These are phyloP conservation scores for Sugiyamaella japonica DNA, from an alignment of 1,139 yeast genomes.

Conservation along the genomic window DNA sequence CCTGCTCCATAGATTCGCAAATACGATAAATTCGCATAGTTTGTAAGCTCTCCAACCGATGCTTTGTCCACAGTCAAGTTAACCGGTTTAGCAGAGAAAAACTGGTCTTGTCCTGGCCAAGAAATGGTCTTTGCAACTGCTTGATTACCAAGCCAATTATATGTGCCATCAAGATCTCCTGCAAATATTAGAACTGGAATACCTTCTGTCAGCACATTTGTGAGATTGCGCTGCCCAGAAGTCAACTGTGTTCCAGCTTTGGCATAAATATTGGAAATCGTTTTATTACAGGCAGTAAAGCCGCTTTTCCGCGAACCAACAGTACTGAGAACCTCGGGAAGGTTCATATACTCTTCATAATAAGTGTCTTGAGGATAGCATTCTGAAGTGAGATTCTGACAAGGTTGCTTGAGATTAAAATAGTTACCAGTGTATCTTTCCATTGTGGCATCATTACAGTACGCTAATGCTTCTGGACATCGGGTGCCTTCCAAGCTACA, in stretches of 20 bases:
- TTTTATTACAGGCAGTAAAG: constrained; percentile 61
- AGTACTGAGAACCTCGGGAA: constrained; percentile 67
- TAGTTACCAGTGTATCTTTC: constrained; percentile 73
- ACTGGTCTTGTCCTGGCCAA: constrained; percentile 52
- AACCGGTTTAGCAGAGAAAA: constrained; percentile 39
- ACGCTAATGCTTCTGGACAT: constrained; percentile 59
- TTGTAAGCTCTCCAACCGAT: constrained; percentile 65
- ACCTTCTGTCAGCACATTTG: constrained; percentile 64
- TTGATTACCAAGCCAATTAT: constrained; percentile 87
- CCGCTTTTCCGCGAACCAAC: constrained; percentile 72
- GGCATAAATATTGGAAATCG: constrained; percentile 64
- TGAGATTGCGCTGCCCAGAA: constrained; percentile 62
- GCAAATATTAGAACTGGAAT: constrained; percentile 76
- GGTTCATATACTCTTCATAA: constrained; percentile 69
- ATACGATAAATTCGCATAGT: constrained; percentile 57
- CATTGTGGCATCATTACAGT: constrained; percentile 92
- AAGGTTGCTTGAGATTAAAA: constrained; percentile 64
- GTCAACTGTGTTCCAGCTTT: constrained; percentile 35
- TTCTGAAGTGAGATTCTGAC: constrained; percentile 23
- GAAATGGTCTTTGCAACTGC: constrained; percentile 72
- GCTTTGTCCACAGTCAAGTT: constrained; percentile 65
- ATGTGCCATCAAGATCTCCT: constrained; percentile 86
- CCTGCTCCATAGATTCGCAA: constrained; percentile 67
- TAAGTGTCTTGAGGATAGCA: constrained; percentile 75
- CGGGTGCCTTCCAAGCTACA: constrained; percentile 56